phyloP scores from a whole-genome alignment of 2,329 filamentous ascomycete species.

The Penicillium sp. region DNA sequence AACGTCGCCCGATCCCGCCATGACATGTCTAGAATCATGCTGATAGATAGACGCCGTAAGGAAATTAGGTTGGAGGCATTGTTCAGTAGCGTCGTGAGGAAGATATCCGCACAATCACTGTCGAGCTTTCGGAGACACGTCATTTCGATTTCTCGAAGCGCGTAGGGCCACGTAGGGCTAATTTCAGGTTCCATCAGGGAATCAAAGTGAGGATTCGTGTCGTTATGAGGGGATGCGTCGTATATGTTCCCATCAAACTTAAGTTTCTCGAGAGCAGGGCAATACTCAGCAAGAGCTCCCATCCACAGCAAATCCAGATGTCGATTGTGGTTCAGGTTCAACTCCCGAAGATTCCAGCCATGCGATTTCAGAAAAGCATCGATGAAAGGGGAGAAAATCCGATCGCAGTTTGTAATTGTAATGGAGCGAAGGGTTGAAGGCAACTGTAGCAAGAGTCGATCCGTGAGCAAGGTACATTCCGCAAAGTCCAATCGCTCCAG shows the following conservation, averaged over 20 bases:
- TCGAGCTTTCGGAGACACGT: conserved; percentile 77
- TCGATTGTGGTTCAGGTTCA: conserved; percentile 79
- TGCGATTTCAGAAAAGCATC: conserved; percentile 67
- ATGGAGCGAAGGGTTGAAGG: conserved; percentile 69
- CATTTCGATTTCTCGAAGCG: conserved; percentile 72
- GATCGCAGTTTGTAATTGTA: conserved; percentile 78
- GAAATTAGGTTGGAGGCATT: conserved; percentile 67
- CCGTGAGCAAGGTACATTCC: conserved; percentile 73
- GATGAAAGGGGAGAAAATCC: conserved; percentile 70
- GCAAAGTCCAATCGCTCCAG: conserved; percentile 74
- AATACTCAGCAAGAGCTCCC: conserved; percentile 65
- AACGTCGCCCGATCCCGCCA: conserved; percentile 85
- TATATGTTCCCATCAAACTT: conserved; percentile 80
- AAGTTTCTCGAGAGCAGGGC: conserved; percentile 71
- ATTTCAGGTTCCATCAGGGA: conserved; percentile 62
- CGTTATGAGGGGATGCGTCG: conserved; percentile 67
- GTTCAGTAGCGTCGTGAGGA: conserved; percentile 78
- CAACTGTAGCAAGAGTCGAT: conserved; percentile 68
- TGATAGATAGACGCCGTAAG: conserved; percentile 73
- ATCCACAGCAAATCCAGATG: conserved; percentile 77
- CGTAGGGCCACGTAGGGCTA: conserved; percentile 76
- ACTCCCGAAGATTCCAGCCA: conserved; percentile 67
- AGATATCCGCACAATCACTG: conserved; percentile 70
- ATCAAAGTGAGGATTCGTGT: conserved; percentile 76
- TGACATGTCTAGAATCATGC: conserved; percentile 74